Percentiles rank a stretch among this genome's conserved stretches.
phyloP scores from a whole-genome alignment of 495 filamentous ascomycete species.

The Penicillium coprophilum region DNA sequence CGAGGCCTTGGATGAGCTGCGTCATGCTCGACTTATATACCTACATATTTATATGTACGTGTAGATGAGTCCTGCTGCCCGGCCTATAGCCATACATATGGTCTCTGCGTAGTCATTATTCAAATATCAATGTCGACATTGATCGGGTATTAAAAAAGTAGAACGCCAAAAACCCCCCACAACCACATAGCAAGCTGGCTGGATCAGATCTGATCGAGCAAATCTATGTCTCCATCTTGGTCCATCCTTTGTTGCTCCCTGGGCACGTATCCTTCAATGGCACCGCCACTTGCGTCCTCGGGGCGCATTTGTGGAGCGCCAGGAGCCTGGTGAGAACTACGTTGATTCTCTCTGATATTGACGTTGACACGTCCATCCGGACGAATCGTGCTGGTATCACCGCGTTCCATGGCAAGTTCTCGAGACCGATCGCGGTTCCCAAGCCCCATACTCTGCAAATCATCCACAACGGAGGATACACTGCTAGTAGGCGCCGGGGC shows the following conservation, averaged over 20 bases:
- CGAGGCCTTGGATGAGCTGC: slow-evolving; percentile 16
- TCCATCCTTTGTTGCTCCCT: slow-evolving; percentile 18
- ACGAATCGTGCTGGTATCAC: slow-evolving; percentile 35
- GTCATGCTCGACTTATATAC: slow-evolving; percentile 9
- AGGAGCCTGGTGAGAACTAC: slow-evolving; percentile 12
- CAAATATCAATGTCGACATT: slow-evolving; percentile 19
- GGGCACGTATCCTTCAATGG: slow-evolving; percentile 50
- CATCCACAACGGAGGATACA: slow-evolving; percentile 31
- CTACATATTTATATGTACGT: not conserved
- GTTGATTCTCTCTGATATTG: slow-evolving; percentile 42
- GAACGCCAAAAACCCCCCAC: slow-evolving; percentile 16
- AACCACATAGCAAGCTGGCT: slow-evolving; percentile 11
- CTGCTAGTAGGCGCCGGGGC: slow-evolving; percentile 12
- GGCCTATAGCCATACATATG: slow-evolving; percentile 5
- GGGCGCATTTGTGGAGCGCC: slow-evolving; percentile 35
- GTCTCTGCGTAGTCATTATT: slow-evolving; percentile 21
- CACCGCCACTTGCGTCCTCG: slow-evolving; percentile 40
- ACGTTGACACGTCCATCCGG: slow-evolving; percentile 39
- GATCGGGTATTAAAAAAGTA: slow-evolving; percentile 25
- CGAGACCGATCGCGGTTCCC: slow-evolving; percentile 28
- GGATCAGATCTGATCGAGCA: slow-evolving; percentile 38
- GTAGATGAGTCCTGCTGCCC: slow-evolving; percentile 10
- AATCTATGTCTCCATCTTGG: slow-evolving; percentile 29
- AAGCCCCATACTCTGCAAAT: slow-evolving; percentile 34
- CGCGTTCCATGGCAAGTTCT: slow-evolving; percentile 50